Base-by-base conservation (phyloP, 495 filamentous ascomycete species). In the Lichina pygmaea region DNA sequence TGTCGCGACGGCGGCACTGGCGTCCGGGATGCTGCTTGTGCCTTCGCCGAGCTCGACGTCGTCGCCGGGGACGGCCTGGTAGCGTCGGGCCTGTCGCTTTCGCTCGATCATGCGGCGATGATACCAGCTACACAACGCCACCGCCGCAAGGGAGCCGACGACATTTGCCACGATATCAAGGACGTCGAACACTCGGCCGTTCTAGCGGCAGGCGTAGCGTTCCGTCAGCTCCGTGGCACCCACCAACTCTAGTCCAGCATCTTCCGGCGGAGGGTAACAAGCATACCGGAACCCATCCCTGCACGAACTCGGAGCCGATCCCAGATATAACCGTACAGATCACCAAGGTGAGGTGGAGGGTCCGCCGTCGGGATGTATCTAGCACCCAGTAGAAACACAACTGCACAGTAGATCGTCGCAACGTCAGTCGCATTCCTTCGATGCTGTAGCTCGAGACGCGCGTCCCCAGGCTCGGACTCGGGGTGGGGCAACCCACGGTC, bases 61-160 rank as follows among this genome's bases (percentile, higher is more conserved):
- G 32, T 62, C 60, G 33, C 64, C 67, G 6, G 71, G 65, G 34
- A 81, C 73, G 12, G 72, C 59, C 15, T 66, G 64, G 51, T 91
- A 86, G 36, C 70, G 67, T 50, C 77, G 79, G 40, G 72, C 72
- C 54, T 73, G 62, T 42, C 91, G 71, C 53, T 82, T 82, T 44
- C 89, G 67, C 55, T 94, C 85, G 43, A 97, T 64, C 91, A 95
- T 95, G 38, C 89, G 73, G 48, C 78, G 78, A 60, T 97, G 89
- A 50, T 95, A 97, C 77, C 81, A 84, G 46, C 72, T 73, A 54
- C 80, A 86, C 32, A 92, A 54, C 7, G 67, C 75, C 41, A 94
- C 56, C 0, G 71, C 84, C 2, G 63, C 61, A 12, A 77, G 57
- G 47, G 77, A 84, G 37, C 91, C 89, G 43, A 82, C 66, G 6